Percentiles rank a stretch among this genome's conserved stretches.
These are phyloP conservation scores for Tripterygium wilfordii DNA, from an alignment of 177 flowering plant species.

Conservation along the genomic window DNA sequence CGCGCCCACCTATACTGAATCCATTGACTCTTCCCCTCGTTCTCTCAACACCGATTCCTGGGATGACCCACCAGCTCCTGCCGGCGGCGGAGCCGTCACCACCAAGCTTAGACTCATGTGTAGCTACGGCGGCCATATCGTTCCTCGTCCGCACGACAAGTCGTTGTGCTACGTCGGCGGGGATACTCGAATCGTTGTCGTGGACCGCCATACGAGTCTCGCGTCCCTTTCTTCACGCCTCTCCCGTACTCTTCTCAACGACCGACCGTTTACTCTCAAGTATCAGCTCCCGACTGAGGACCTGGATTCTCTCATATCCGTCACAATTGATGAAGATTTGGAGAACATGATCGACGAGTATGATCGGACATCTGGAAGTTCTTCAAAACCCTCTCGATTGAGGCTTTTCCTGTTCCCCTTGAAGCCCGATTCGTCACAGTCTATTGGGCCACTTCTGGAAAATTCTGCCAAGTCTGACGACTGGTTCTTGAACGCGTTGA, in stretches of 20 bases:
- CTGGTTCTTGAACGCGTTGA: constrained; percentile 52
- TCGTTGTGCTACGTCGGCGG: constrained; percentile 87
- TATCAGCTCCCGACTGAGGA: constrained; percentile 94
- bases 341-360: constrained; percentile 97
- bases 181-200: constrained; percentile 80
- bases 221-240: constrained; percentile 48
- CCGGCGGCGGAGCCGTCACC: constrained; percentile 12
- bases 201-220: constrained; percentile 55
- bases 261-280: constrained; percentile 54
- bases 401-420: constrained; percentile 43
- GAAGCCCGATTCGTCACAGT: constrained; percentile 27
- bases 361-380: constrained; percentile 42
- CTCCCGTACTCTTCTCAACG: constrained; percentile 49
- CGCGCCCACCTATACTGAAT: constrained; percentile 20
- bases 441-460: constrained; percentile 35
- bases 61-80: constrained; percentile 42
- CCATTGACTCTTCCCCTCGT: constrained; percentile 78
- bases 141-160: constrained; percentile 90
- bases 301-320: constrained; percentile 86
- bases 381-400: constrained; percentile 33
- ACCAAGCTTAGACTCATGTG: constrained; percentile 81
- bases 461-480: constrained; percentile 39
- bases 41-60: constrained; percentile 68
- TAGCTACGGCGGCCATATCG: constrained; percentile 92
- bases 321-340: constrained; percentile 85